Base-by-base conservation (phyloP, 108 stramenopile genomes). In the Craspedostauros australis region DNA sequence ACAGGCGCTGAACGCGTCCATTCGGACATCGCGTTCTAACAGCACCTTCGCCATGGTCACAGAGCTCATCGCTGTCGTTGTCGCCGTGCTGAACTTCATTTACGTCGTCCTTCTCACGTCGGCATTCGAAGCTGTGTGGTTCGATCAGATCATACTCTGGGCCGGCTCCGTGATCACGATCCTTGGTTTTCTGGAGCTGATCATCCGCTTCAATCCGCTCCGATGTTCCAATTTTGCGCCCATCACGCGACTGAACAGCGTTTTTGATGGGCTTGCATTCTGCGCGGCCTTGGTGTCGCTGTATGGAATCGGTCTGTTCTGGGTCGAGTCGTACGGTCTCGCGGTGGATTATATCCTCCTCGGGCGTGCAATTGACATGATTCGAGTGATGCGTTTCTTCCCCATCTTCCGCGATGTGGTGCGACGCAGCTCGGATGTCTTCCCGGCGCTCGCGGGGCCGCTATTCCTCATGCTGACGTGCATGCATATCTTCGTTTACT, bases 341-440 rank as follows among this genome's bases (percentile, higher is more conserved):
- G 41, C 61, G 4, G 20, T 50, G 16, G 60, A 75, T 23, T 70
- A 46, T 39, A 53, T 79, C 11, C 43, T 71, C 42, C 55, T 69
- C 27, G 77, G 77, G 12, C 21, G 77, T 31, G 69, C 73, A 27
- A 66, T 79, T 36, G 79, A 80, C 37, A 80, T 72, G 54, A 67
- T 80, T 33, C 74, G 79, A 33, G 46, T 73, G 11, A 64, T 76
- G 68, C 62, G 79, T 39, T 73, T 75, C 48, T 72, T 60, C 25
- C 65, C 30, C 19, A 72, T 75, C 18, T 75, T 79, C 32, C 78
- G 73, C 12, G 70, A 71, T 54, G 46, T 80, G 23, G 70, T 77
- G 3, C 42, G 67, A 12, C 50, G 80, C 31, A 74, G 73, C 29
- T 29, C 66, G 1, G 80, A 81, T 46, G 73, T 81, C 12, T 24